Percentiles rank a stretch among this genome's conserved stretches.
phyloP scores from a whole-genome alignment of 2,329 filamentous ascomycete genomes.

The Apiospora saccharicola region DNA sequence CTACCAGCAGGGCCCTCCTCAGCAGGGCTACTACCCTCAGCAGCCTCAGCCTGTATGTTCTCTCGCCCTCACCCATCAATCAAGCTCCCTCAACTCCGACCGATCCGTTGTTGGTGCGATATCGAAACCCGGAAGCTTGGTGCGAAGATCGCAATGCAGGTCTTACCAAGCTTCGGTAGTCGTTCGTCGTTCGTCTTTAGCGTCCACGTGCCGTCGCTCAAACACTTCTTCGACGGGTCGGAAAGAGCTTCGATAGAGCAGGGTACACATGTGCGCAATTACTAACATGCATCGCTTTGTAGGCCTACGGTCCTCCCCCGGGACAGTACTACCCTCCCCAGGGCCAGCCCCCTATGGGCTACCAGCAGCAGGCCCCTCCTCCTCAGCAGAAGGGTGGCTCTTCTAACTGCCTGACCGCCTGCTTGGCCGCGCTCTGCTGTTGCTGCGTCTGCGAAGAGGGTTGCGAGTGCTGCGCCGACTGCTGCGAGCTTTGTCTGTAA shows the following conservation, averaged over 20 bases:
- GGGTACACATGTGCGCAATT: conserved; percentile 22
- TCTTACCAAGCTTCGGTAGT: not conserved
- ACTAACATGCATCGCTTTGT: conserved; percentile 26
- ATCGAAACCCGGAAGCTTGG: conserved; percentile 7
- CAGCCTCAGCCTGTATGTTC: conserved; percentile 52
- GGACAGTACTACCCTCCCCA: conserved; percentile 51
- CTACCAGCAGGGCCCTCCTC: conserved; percentile 44
- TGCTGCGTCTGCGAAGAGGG: conserved; percentile 60
- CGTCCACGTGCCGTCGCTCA: not conserved
- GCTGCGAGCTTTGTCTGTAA: conserved; percentile 28
- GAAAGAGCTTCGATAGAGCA: not conserved
- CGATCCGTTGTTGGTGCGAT: not conserved
- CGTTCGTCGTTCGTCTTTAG: too few relatives aligned
- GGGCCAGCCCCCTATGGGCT: conserved; percentile 52
- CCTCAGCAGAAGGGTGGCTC: conserved; percentile 42
- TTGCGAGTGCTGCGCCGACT: conserved; percentile 46
- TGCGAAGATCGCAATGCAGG: not conserved
- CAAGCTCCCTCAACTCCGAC: conserved; percentile 10
- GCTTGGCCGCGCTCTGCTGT: conserved; percentile 57
- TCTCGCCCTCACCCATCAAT: conserved; percentile 24
- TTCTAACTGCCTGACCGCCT: conserved; percentile 52
- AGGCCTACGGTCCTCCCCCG: conserved; percentile 50
- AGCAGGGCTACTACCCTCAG: conserved; percentile 46
- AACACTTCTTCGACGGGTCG: not conserved
- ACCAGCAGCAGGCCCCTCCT: conserved; percentile 52